Conservation (phyloP, 1,284 basidiomycete species). For the Porogramme epimiltina region DNA sequence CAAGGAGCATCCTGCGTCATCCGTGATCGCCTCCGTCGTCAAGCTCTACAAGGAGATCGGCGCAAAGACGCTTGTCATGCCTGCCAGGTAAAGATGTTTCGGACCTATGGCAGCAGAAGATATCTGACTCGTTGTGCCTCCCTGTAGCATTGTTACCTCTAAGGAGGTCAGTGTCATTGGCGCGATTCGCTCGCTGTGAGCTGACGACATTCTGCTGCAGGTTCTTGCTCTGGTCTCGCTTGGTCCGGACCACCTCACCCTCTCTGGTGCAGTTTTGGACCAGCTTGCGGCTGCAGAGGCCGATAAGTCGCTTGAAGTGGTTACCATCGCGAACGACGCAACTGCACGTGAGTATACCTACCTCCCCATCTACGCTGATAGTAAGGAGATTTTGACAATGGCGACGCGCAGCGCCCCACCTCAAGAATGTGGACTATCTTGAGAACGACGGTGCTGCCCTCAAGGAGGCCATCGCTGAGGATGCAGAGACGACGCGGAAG, state of each 20-base stretch:
- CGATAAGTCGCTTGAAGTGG: neutral
- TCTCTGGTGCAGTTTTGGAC: constrained; percentile 46
- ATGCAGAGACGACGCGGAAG: constrained; percentile 43
- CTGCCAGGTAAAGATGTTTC: constrained; percentile 44
- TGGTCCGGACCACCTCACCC: constrained; percentile 46
- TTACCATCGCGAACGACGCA: too few relatives aligned
- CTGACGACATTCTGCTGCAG: constrained; percentile 23
- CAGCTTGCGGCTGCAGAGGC: constrained; percentile 34
- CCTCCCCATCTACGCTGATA: too few relatives aligned
- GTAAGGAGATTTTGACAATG: too few relatives aligned
- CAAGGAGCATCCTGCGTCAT: constrained; percentile 44
- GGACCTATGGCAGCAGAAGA: too few relatives aligned
- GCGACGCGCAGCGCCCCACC: neutral
- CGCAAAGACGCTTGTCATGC: constrained; percentile 49
- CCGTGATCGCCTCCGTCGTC: constrained; percentile 41
- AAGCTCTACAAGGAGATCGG: constrained; percentile 37
- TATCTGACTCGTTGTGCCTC: neutral
- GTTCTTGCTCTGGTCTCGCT: constrained; percentile 45
- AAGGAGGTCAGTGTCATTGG: constrained; percentile 36
- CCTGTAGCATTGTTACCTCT: constrained; percentile 43
- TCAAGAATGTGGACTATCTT: constrained; percentile 36
- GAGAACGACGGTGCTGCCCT: constrained; percentile 36
- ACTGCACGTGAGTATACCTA: too few relatives aligned
- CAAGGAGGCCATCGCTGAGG: constrained; percentile 35
- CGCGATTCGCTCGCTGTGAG: neutral